Evolutionary conservation across 2,329 filamentous ascomycete species (phyloP), one percentile per base, ranked within the genome.

Genomic region (Plenodomus biglobosus): DNA sequence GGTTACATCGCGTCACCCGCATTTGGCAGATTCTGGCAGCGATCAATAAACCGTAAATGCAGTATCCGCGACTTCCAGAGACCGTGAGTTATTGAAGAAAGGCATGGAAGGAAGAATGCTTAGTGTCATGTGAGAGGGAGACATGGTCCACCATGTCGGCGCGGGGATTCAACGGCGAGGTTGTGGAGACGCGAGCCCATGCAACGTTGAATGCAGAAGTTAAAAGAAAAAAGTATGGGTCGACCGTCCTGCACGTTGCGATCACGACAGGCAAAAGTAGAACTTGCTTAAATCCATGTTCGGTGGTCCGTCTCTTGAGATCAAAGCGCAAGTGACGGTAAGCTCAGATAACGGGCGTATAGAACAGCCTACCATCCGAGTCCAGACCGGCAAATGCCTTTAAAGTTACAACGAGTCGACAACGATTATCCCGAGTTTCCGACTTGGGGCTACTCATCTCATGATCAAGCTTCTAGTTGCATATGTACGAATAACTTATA

Each of bases 41-140:
- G 60, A 64, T 66, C 64, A 67, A 68, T 69, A 70, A 59, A 53
- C 46, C 42, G 36, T 41, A 44, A 43, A 48, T 58, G 56, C 50
- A 56, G 47, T 47, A 43, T 50, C 47, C 43, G 18, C 36, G 32
- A 47, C 41, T 43, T 35, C 27, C 27, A 32, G 50, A 46, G 39
- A 52, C 50, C 38, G 38, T n/a, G n/a, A n/a, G n/a, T n/a, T n/a
- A 45, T 37, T 53, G 50, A 53, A 40, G 45, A 24, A 54, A 46
- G 34, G 32, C 37, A n/a, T 19, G 27, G 47, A 32, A 38, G 27
- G 47, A 32, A 38, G 20, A 30, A 43, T 32, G 20, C 34, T 24
- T 46, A 22, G 40, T 45, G 16, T 43, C 32, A 42, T 40, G 16
- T 40, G 42, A 20, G 15, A 46, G 47, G 49, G 27, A 35, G 38